Evolutionary conservation across 768 basidiomycete species (phyloP).

Genomic region (Boletellus sp.): DNA sequence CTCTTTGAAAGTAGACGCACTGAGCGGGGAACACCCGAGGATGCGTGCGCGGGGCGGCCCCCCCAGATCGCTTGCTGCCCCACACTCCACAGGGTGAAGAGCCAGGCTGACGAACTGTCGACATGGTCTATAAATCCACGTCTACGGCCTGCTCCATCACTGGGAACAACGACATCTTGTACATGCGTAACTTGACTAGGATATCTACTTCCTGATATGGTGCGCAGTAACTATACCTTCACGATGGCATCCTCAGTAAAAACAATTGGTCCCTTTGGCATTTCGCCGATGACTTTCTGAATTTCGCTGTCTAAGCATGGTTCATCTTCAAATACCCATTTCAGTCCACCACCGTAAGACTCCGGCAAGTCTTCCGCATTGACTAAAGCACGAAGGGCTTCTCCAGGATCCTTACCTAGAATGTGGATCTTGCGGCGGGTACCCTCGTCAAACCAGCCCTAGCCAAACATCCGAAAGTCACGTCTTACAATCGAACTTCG

Average conservation of each 20-base stretch:
- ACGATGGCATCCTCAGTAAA: constrained; percentile 45
- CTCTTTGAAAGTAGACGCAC: no score
- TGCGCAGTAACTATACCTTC: constrained; percentile 15
- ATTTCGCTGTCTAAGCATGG: constrained; percentile 61
- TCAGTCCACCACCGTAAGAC: constrained; percentile 70
- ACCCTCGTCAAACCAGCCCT: constrained; percentile 79
- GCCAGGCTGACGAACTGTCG: no score
- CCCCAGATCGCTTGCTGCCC: no score
- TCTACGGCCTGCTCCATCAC: no score
- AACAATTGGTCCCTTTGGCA: constrained; percentile 55
- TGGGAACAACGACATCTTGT: no score
- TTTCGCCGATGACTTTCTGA: constrained; percentile 39
- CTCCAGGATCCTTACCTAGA: constrained; percentile 56
- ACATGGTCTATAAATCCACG: no score
- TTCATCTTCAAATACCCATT: constrained; percentile 66
- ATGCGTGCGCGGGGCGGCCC: no score
- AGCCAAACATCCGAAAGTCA: background rate
- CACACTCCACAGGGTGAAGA: no score
- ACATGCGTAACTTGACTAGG: no score
- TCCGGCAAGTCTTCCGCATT: constrained; percentile 52
- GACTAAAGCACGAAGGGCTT: constrained; percentile 49
- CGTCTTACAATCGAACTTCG: no score
- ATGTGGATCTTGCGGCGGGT: constrained; percentile 77
- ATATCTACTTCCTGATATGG: background rate
- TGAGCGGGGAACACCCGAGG: no score